Base-by-base conservation (phyloP, 345 rosid species). In the Firmiana major region DNA sequence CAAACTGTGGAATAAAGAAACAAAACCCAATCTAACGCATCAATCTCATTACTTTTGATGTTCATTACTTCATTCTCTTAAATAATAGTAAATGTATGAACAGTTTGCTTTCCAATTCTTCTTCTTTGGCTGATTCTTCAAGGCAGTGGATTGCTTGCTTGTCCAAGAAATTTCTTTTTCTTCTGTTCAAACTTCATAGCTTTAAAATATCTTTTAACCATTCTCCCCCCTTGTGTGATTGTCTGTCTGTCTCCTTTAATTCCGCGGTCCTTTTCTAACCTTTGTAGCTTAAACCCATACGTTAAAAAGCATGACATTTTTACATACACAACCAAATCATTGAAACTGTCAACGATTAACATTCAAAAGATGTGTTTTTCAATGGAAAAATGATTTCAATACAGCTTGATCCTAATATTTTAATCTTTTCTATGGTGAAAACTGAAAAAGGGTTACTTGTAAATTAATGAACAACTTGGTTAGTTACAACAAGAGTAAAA, bases 251-350 rank as follows among this genome's bases (percentile, higher is more conserved):
- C 79, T 51, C 87, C 89, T 81, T 46, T 73, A 81, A 84, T 81
- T 83, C 86, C 85, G 90, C 80, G 78, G 81, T 54, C 42, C 81
- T 82, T 84, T 82, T 60, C 74, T 68, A 19, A 38, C 42, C 68
- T 67, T 58, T 49, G 63, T n/a, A 10, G 21, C 3, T 70, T 9
- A 46, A 70, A 17, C 2, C 31, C 28, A 26, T 63, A 12, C 34
- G 34, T 31, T 31, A n/a, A n/a, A n/a, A n/a, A n/a, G n/a, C n/a
- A n/a, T 75, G 59, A 45, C 70, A 63, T 59, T 43, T 19, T 75
- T 42, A 46, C 77, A 31, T 42, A 28, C 15, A 75, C 34, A 31
- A 31, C 34, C 34, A 31, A 31, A 1, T 3, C 34, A 31, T 31
- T 31, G 34, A 31, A 31, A 31, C 34, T 51, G 19, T 53, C 31